phyloP scores from a whole-genome alignment of 2,329 filamentous ascomycete genomes.

The Emmonsiellopsis sp. region DNA sequence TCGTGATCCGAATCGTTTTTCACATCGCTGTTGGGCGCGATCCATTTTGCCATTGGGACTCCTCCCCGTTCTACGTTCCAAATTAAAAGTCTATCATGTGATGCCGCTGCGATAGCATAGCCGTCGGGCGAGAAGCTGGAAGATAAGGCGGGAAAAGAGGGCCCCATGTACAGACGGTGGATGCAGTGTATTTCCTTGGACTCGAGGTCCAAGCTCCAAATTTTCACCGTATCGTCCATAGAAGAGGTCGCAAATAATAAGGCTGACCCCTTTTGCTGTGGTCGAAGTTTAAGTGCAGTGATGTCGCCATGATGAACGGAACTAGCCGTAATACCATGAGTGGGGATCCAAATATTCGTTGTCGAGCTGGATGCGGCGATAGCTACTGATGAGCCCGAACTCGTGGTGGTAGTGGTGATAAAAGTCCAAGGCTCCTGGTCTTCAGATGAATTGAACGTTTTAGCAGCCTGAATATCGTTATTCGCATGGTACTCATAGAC shows the following conservation, averaged over 20 bases:
- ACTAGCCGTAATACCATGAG: slow-evolving; percentile 31
- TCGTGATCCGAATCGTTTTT: slow-evolving; percentile 26
- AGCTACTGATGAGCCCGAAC: slow-evolving; percentile 22
- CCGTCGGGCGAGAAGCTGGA: slow-evolving; percentile 40
- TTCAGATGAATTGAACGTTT: slow-evolving; percentile 24
- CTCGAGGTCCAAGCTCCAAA: slow-evolving; percentile 36
- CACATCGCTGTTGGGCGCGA: slow-evolving; percentile 20
- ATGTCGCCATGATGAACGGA: slow-evolving; percentile 34
- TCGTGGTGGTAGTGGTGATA: slow-evolving; percentile 25
- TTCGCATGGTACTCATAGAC: slow-evolving; percentile 34
- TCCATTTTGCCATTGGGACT: slow-evolving; percentile 34
- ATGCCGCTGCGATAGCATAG: slow-evolving; percentile 37
- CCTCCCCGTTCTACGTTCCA: slow-evolving; percentile 40
- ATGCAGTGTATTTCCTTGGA: slow-evolving; percentile 27
- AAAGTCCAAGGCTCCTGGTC: slow-evolving; percentile 32
- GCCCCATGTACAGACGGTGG: slow-evolving; percentile 28
- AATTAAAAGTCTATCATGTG: slow-evolving; percentile 35
- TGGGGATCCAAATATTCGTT: slow-evolving; percentile 38
- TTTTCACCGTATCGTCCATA: slow-evolving; percentile 35
- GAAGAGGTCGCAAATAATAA: slow-evolving; percentile 37
- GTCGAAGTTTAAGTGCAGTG: slow-evolving; percentile 35
- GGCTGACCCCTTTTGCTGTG: slow-evolving; percentile 19
- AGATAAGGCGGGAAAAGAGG: slow-evolving; percentile 30
- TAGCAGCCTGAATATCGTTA: slow-evolving; percentile 27
- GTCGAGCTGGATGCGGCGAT: slow-evolving; percentile 31